A percentile compares a stretch with the other conserved stretches of the same genome.
These are phyloP conservation scores for Amanita muscaria DNA, from an alignment of 768 basidiomycete genomes.

Conservation along the genomic window DNA sequence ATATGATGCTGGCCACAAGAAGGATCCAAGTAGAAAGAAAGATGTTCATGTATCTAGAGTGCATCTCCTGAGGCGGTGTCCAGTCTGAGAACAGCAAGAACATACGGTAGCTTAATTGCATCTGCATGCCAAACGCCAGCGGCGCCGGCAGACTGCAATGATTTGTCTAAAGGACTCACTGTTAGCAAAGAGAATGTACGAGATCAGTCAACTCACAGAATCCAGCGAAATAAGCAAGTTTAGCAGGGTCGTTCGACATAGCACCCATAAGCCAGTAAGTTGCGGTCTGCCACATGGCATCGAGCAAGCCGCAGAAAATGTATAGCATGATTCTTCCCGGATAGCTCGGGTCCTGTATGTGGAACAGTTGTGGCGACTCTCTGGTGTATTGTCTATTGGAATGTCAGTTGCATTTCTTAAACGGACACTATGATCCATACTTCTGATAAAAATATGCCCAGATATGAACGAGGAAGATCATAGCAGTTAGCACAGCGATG, in stretches of 20 bases:
- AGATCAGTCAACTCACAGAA: conserved; percentile 47
- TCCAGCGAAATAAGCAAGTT: conserved; percentile 73
- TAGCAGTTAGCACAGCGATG: conserved; percentile 50
- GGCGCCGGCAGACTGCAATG: conserved; percentile 68
- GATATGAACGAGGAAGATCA: conserved; percentile 62
- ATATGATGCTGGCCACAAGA: conserved; percentile 53
- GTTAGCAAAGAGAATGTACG: not conserved
- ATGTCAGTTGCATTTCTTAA: not conserved
- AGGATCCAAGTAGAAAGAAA: conserved; percentile 72
- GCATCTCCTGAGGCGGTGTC: too few species aligned
- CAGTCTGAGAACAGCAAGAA: conserved; percentile 5
- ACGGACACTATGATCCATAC: conserved; percentile 24
- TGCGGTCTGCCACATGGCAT: conserved; percentile 81
- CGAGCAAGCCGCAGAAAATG: conserved; percentile 66
- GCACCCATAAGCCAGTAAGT: conserved; percentile 81
- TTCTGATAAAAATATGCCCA: conserved; percentile 76
- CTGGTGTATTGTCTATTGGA: conserved; percentile 46
- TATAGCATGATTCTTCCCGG: conserved; percentile 50
- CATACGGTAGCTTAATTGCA: conserved; percentile 52
- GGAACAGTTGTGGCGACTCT: conserved; percentile 36
- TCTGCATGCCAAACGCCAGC: conserved; percentile 69
- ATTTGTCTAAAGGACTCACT: conserved; percentile 43
- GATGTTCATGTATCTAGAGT: conserved; percentile 52
- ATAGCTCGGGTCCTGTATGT: conserved; percentile 50
- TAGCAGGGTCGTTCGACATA: conserved; percentile 76